phyloP scores from a whole-genome alignment of 164 flowering plant species.

The Dillenia turbinata region DNA sequence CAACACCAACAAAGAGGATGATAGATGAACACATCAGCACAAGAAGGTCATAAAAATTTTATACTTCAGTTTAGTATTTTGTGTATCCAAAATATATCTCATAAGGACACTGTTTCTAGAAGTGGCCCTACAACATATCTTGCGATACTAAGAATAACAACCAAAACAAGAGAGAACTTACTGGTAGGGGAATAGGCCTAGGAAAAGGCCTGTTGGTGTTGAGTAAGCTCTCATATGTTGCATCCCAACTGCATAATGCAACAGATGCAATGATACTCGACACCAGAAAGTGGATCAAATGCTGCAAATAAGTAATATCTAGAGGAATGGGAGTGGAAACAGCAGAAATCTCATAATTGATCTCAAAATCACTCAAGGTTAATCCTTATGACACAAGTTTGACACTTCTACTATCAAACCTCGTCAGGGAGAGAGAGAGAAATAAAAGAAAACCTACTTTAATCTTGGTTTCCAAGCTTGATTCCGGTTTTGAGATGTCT shows the following conservation, averaged over 20 bases:
- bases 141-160: too few relatives aligned
- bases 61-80: too few relatives aligned
- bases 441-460: slow-evolving; percentile 23
- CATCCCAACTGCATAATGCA: slow-evolving; percentile 34
- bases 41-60: not conserved
- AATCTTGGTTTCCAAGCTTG: slow-evolving; percentile 30
- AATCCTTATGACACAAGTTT: not conserved
- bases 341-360: too few relatives aligned
- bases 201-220: slow-evolving; percentile 43
- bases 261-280: not conserved
- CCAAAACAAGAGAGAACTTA: slow-evolving; percentile 14
- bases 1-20: not conserved
- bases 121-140: too few relatives aligned
- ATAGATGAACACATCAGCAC: not conserved
- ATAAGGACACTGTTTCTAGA: not conserved
- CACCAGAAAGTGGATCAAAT: not conserved
- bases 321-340: too few relatives aligned
- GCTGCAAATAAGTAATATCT: too few relatives aligned
- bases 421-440: too few relatives aligned
- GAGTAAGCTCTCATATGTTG: slow-evolving; percentile 42
- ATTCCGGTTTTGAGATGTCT: slow-evolving; percentile 19
- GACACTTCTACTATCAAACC: not conserved
- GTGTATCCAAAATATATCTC: too few relatives aligned
- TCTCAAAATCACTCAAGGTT: too few relatives aligned
- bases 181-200: slow-evolving; percentile 40